phyloP scores from a whole-genome alignment of 1,139 yeast genomes.

The Blastobotrys niveus region DNA sequence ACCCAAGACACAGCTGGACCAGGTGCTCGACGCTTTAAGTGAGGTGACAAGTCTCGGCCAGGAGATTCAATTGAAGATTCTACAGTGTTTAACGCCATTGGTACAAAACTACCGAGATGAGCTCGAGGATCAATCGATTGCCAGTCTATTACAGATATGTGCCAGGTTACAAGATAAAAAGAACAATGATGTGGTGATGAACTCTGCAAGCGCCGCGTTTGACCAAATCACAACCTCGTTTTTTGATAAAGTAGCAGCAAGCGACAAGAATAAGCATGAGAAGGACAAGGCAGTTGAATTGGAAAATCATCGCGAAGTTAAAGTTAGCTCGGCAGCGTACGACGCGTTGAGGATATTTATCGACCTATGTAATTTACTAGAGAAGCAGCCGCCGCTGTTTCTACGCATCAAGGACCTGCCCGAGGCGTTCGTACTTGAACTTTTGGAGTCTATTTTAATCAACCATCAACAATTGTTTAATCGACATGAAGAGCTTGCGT shows the following conservation, averaged over 20 bases:
- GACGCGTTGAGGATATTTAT: conserved; percentile 66
- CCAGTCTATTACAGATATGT: conserved; percentile 62
- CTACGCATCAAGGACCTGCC: conserved; percentile 51
- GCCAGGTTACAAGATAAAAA: conserved; percentile 63
- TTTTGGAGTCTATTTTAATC: conserved; percentile 61
- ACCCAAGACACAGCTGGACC: conserved; percentile 47
- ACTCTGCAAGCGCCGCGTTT: conserved; percentile 88
- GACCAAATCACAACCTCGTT: conserved; percentile 76
- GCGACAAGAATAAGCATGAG: conserved; percentile 31
- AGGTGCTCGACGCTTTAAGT: conserved; percentile 57
- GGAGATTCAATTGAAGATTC: conserved; percentile 81
- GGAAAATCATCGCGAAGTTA: conserved; percentile 42
- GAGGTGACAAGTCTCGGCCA: conserved; percentile 73
- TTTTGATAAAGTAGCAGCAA: conserved; percentile 56
- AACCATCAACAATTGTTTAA: conserved; percentile 55
- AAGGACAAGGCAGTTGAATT: conserved; percentile 24
- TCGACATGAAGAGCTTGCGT: conserved; percentile 58
- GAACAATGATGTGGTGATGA: conserved; percentile 72
- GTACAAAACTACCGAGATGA: conserved; percentile 55
- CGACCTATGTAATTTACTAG: conserved; percentile 67
- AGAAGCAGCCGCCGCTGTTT: conserved; percentile 50
- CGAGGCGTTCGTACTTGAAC: conserved; percentile 68
- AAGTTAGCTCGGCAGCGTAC: conserved; percentile 49
- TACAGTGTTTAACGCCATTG: conserved; percentile 75
- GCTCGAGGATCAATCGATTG: conserved; percentile 52